A percentile compares a stretch with the other conserved stretches of the same genome.
These are phyloP conservation scores for Ulota crispa DNA, from an alignment of 225 moss, liverwort and hornwort species.

Conservation along the genomic window DNA sequence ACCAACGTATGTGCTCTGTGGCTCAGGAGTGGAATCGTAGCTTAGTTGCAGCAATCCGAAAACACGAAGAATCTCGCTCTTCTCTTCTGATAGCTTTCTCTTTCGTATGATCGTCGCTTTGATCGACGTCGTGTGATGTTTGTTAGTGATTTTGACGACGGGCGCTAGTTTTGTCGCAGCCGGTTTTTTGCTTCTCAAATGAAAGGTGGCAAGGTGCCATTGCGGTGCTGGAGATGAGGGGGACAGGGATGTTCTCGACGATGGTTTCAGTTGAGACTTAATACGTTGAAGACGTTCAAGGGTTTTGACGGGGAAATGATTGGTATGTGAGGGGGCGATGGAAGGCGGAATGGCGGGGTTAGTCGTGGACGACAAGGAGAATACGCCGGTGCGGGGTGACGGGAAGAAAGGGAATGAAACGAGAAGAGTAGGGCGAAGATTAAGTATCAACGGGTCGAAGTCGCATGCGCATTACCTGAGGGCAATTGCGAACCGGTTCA, in stretches of 20 bases:
- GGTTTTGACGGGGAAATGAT: background rate
- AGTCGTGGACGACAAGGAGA: slow-evolving; percentile 46
- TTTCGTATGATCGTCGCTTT: background rate
- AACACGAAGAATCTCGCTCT: background rate
- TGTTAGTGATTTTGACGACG: background rate
- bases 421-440: slow-evolving; percentile 31
- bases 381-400: slow-evolving; percentile 29
- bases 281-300: slow-evolving; percentile 4
- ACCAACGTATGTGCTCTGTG: background rate
- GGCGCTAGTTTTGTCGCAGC: background rate
- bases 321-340: slow-evolving; percentile 35
- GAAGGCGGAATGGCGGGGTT: slow-evolving; percentile 36
- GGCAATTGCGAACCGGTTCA: slow-evolving; percentile 46
- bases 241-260: background rate
- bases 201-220: background rate
- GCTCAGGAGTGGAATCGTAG: background rate
- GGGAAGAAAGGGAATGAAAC: slow-evolving; percentile 28
- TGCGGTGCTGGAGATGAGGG: slow-evolving; percentile 20
- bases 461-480: slow-evolving; percentile 36
- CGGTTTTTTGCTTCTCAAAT: background rate
- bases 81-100: background rate
- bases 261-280: slow-evolving; percentile 3
- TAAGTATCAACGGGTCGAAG: slow-evolving; percentile 36
- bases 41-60: background rate
- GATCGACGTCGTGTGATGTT: background rate